Evolutionary conservation across 331 rosid genomes (phyloP).

Genomic region (Phaseolus coccineus): DNA sequence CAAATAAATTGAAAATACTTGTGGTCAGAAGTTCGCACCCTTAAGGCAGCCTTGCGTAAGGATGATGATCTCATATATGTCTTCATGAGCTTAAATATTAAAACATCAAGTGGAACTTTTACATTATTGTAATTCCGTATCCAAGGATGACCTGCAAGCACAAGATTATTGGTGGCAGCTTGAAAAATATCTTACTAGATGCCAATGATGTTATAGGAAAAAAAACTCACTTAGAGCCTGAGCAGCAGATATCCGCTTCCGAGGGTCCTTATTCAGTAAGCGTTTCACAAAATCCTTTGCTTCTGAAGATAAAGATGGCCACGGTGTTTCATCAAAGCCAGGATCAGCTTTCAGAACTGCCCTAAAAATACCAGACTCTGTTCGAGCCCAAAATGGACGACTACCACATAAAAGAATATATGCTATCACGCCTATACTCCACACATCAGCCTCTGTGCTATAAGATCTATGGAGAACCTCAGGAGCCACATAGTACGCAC

Average conservation of each 20-base stretch:
- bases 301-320: slow-evolving; percentile 90
- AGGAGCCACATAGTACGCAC: slow-evolving; percentile 99
- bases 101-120: slow-evolving; percentile 85
- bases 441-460: slow-evolving; percentile 93
- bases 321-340: slow-evolving; percentile 91
- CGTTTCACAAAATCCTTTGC: slow-evolving; percentile 97
- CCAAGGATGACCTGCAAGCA: slow-evolving; percentile 97
- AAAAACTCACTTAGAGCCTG: slow-evolving; percentile 86
- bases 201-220: slow-evolving; percentile 17
- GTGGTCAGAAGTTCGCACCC: slow-evolving; percentile 63
- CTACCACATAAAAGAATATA: slow-evolving; percentile 98
- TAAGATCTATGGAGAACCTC: slow-evolving; percentile 97
- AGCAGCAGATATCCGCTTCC: slow-evolving; percentile 95
- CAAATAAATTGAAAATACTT: slow-evolving; percentile 7
- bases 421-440: slow-evolving; percentile 99
- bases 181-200: slow-evolving; percentile 36
- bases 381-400: slow-evolving; percentile 99
- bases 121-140: slow-evolving; percentile 69
- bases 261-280: slow-evolving; percentile 87
- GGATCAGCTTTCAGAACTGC: slow-evolving; percentile 97
- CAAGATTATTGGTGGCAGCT: slow-evolving; percentile 38
- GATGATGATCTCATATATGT: slow-evolving; percentile 87
- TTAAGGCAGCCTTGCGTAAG: slow-evolving; percentile 97
- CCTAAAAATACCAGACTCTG: slow-evolving; percentile 95
- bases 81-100: slow-evolving; percentile 89